Percentiles rank a stretch among this genome's conserved stretches.
Conservation (phyloP, 495 filamentous ascomycete genomes). For the Penicillium robsamsonii region DNA sequence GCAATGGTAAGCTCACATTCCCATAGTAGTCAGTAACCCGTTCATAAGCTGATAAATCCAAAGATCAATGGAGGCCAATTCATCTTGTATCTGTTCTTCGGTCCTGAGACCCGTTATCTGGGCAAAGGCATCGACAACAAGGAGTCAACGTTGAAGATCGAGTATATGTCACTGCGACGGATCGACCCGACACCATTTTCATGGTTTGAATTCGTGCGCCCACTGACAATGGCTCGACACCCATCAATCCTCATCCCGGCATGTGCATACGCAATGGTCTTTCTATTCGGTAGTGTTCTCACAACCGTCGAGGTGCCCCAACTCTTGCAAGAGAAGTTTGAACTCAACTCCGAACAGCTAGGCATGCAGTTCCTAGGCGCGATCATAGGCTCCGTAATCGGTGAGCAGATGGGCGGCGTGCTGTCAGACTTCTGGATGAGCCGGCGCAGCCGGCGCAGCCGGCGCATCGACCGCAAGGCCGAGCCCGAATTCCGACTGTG, state of each 20-base stretch:
- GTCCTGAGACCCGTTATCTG: slow-evolving; percentile 55
- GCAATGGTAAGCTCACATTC: slow-evolving; percentile 37
- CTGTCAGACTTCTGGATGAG: slow-evolving; percentile 51
- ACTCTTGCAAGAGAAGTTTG: slow-evolving; percentile 49
- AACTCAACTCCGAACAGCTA: slow-evolving; percentile 51
- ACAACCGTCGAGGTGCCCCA: slow-evolving; percentile 54
- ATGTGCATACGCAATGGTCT: slow-evolving; percentile 52
- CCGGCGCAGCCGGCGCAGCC: slow-evolving; percentile 20
- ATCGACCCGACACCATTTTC: slow-evolving; percentile 51
- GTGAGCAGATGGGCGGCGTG: slow-evolving; percentile 53
- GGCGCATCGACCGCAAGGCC: slow-evolving; percentile 28
- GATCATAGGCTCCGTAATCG: slow-evolving; percentile 54
- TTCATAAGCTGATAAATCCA: slow-evolving; percentile 9
- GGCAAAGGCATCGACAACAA: slow-evolving; percentile 19
- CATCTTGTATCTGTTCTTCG: slow-evolving; percentile 53
- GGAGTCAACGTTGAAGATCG: slow-evolving; percentile 30
- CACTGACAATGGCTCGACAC: slow-evolving; percentile 40
- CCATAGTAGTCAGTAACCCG: neutral
- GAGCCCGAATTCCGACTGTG: slow-evolving; percentile 50
- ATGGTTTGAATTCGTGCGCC: slow-evolving; percentile 46
- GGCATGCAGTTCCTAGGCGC: slow-evolving; percentile 52
- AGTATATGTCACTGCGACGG: slow-evolving; percentile 44
- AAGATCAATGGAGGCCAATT: slow-evolving; percentile 55
- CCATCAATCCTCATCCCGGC: slow-evolving; percentile 48
- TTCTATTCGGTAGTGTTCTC: slow-evolving; percentile 47